phyloP scores from a whole-genome alignment of 2,329 filamentous ascomycete genomes.

The Fulvia fulva region DNA sequence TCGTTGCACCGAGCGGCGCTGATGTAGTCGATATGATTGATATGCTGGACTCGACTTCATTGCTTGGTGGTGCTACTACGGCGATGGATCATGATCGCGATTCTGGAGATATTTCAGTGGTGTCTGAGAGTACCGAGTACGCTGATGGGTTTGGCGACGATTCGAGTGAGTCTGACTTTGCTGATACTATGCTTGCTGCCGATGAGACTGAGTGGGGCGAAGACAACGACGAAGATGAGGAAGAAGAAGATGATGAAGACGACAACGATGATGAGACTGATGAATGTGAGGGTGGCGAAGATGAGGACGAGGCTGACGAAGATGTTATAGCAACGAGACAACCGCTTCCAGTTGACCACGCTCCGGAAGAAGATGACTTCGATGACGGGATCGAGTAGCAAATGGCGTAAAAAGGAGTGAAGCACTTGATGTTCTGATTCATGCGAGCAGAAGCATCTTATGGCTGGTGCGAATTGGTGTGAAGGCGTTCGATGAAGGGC shows the following conservation, averaged over 20 bases:
- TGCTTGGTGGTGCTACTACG: neutral
- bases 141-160: neutral
- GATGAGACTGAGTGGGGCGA: neutral
- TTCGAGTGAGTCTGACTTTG: neutral
- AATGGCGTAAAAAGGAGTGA: no score
- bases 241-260: neutral
- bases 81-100: neutral
- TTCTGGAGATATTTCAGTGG: neutral
- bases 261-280: neutral
- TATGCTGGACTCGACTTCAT: neutral
- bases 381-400: neutral
- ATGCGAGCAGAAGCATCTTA: no score
- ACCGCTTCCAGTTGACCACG: neutral
- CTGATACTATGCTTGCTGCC: neutral
- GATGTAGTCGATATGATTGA: neutral
- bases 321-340: neutral
- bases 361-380: neutral
- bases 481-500: no score
- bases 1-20: neutral
- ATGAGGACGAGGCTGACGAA: neutral
- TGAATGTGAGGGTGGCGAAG: neutral
- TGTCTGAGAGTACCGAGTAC: neutral
- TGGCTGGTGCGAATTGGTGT: no score
- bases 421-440: no score
- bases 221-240: neutral